Conservation (phyloP, 371 early-diverging fungal species). For the Syncephalastrum racemosum region DNA sequence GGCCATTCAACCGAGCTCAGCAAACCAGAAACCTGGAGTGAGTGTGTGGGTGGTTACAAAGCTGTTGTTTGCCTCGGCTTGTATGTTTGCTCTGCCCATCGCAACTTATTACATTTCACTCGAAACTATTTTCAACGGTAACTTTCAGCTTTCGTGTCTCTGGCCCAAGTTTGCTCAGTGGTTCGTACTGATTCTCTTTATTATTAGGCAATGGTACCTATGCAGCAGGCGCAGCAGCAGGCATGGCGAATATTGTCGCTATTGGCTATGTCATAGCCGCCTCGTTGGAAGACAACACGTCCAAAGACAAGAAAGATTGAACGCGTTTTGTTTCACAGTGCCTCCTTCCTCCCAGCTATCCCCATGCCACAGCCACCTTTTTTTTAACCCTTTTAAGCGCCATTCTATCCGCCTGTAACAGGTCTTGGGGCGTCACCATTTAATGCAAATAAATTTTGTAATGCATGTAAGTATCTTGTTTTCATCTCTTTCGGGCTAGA, state of each 20-base stretch:
- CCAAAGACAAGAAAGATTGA: constrained; percentile 20
- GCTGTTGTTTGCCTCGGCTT: constrained; percentile 14
- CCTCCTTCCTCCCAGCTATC: too few species aligned
- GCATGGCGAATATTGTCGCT: constrained; percentile 44
- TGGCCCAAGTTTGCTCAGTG: too few species aligned
- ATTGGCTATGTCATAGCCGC: constrained; percentile 42
- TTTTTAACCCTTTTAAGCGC: too few species aligned
- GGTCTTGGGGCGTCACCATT: too few species aligned
- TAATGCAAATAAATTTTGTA: too few species aligned
- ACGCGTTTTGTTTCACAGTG: too few species aligned
- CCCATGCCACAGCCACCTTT: too few species aligned
- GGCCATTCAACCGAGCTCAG: too few species aligned
- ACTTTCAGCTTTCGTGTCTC: too few species aligned
- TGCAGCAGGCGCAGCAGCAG: constrained; percentile 49
- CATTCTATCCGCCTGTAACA: too few species aligned
- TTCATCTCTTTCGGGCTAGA: too few species aligned
- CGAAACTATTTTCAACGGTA: constrained; percentile 11
- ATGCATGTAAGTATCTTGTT: too few species aligned
- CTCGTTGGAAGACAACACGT: constrained; percentile 33
- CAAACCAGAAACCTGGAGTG: constrained; percentile 2
- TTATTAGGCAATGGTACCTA: constrained; percentile 47
- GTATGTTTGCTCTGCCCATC: constrained; percentile 17
- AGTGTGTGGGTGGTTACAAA: constrained; percentile 17
- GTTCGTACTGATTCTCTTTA: not conserved
- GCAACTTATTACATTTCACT: constrained; percentile 17